Conservation (phyloP, 176 grass and related monocot genomes). For the Saccharum spontaneum region DNA sequence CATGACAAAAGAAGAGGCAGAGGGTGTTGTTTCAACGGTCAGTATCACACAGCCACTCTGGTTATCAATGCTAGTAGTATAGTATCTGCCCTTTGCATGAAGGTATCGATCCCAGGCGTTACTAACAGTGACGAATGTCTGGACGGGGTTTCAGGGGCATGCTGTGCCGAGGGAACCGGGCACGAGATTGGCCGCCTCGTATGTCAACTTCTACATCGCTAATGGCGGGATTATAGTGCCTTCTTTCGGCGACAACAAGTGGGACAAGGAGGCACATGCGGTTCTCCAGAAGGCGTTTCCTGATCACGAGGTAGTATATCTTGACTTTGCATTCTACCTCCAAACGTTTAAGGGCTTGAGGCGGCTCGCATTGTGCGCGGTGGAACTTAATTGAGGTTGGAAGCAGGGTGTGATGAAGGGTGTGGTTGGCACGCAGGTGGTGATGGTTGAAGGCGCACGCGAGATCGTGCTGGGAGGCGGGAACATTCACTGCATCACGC, state of each 20-base stretch:
- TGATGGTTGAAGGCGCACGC: slow-evolving; percentile 77
- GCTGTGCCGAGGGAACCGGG: slow-evolving; percentile 59
- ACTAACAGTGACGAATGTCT: neutral
- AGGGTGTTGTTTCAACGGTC: slow-evolving; percentile 53
- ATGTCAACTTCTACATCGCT: slow-evolving; percentile 88
- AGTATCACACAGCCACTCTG: neutral
- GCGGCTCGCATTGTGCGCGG: neutral
- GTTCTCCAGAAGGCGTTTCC: slow-evolving; percentile 72
- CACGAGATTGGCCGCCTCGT: slow-evolving; percentile 78
- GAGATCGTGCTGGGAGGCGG: slow-evolving; percentile 91
- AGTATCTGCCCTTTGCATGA: neutral
- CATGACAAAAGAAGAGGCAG: slow-evolving; percentile 81
- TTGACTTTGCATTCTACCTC: neutral
- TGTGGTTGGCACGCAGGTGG: slow-evolving; percentile 46
- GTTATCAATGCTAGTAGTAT: neutral
- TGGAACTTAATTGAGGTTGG: neutral
- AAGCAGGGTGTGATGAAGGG: neutral
- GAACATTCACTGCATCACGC: slow-evolving; percentile 93
- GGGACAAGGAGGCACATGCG: slow-evolving; percentile 52
- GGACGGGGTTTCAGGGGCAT: slow-evolving; percentile 46
- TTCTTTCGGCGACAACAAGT: slow-evolving; percentile 66
- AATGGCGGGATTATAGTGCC: slow-evolving; percentile 78
- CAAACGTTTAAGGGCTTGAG: neutral
- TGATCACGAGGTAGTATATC: slow-evolving; percentile 52
- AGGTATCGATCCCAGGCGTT: neutral